Conservation (phyloP, 2,329 filamentous ascomycete genomes). For the Fusarium sterilihyphosum region DNA sequence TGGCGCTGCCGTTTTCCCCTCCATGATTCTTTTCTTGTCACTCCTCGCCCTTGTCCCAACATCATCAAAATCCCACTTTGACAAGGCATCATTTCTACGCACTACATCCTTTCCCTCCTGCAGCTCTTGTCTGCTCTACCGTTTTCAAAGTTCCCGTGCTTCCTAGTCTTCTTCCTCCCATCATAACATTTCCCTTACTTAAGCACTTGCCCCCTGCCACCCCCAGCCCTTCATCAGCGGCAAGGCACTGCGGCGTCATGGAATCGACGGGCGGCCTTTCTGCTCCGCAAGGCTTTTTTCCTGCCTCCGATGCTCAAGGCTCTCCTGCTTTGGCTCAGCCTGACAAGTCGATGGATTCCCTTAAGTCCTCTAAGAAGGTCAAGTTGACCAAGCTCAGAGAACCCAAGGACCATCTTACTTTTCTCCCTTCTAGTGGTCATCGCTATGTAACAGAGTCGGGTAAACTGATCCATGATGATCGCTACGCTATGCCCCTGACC, state of each 20-base stretch:
- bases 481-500: slow-evolving; percentile 17
- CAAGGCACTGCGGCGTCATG: slow-evolving; percentile 10
- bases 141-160: neutral
- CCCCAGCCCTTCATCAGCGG: neutral
- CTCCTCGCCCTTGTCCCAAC: slow-evolving; percentile 4
- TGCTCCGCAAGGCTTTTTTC: slow-evolving; percentile 9
- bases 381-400: slow-evolving; percentile 15
- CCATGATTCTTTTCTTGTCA: slow-evolving; percentile 9
- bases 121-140: slow-evolving; percentile 3
- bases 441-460: slow-evolving; percentile 25
- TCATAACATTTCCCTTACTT: neutral
- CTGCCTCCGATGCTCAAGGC: slow-evolving; percentile 11
- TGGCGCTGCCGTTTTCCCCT: slow-evolving; percentile 2
- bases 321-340: slow-evolving; percentile 1
- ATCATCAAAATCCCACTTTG: slow-evolving; percentile 7
- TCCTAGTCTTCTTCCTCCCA: neutral
- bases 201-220: neutral
- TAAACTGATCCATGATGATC: slow-evolving; percentile 6
- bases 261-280: neutral
- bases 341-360: neutral
- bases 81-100: slow-evolving; percentile 10
- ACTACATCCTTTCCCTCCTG: slow-evolving; percentile 1
- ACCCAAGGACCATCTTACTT: slow-evolving; percentile 19
- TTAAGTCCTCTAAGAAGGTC: slow-evolving; percentile 1
- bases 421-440: slow-evolving; percentile 8